phyloP scores from a whole-genome alignment of 2,329 filamentous ascomycete species.

The Colletotrichum theobromicola region DNA sequence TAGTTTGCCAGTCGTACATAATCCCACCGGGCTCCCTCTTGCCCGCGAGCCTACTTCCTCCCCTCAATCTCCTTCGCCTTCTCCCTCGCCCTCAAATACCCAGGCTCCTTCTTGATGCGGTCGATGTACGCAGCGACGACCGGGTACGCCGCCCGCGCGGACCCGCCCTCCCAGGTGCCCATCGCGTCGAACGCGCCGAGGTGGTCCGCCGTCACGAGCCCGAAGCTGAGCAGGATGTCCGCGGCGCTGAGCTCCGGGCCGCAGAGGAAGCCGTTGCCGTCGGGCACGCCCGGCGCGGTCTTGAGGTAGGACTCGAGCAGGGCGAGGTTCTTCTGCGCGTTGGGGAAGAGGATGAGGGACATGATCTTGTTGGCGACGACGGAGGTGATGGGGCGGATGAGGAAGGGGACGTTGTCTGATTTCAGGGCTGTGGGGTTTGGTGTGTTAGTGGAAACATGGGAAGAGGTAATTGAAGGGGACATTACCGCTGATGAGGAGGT shows the following conservation, averaged over 20 bases:
- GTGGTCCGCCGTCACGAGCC: constrained; percentile 44
- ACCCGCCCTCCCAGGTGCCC: constrained; percentile 45
- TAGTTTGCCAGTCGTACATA: too few species aligned
- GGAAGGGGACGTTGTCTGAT: constrained; percentile 53
- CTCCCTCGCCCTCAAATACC: constrained; percentile 51
- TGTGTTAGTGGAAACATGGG: too few species aligned
- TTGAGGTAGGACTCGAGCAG: constrained; percentile 55
- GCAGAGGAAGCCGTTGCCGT: constrained; percentile 51
- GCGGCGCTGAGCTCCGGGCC: constrained; percentile 54
- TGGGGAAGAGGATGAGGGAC: constrained; percentile 48
- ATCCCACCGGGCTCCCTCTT: background rate
- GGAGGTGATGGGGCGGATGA: constrained; percentile 56
- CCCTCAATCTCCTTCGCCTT: constrained; percentile 57
- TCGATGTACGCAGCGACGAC: constrained; percentile 51
- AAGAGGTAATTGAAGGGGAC: background rate
- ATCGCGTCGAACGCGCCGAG: constrained; percentile 43
- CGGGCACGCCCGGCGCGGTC: constrained; percentile 38
- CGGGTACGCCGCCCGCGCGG: constrained; percentile 45
- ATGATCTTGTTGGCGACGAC: constrained; percentile 49
- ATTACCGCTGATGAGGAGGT: constrained; percentile 39
- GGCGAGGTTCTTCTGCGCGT: constrained; percentile 49
- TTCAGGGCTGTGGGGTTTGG: constrained; percentile 42
- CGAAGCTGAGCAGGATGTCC: constrained; percentile 60
- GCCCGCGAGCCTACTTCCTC: background rate
- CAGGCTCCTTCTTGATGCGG: constrained; percentile 49